Percentiles rank a stretch among this genome's conserved stretches.
Conservation (phyloP, 2,329 filamentous ascomycete species). For the Diaporthe amygdali region DNA sequence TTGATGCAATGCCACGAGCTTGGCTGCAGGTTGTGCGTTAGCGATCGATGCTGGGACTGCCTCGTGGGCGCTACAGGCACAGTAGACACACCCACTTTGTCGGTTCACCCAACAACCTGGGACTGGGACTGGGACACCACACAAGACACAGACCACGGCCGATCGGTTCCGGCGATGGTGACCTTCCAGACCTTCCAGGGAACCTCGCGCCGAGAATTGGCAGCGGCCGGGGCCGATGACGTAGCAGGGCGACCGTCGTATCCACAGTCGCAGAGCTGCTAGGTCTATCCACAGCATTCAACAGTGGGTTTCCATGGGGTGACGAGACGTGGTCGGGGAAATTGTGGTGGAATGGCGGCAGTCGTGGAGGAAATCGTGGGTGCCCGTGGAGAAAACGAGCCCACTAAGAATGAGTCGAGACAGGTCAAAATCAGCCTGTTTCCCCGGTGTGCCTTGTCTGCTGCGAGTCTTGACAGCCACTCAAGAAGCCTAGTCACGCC, state of each 20-base stretch:
- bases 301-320: conserved; percentile 14
- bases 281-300: background rate
- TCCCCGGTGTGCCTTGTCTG: background rate
- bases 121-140: too few relatives aligned
- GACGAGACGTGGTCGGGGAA: conserved; percentile 15
- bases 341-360: conserved; percentile 20
- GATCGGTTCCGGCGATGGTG: background rate
- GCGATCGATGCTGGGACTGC: conserved; percentile 6
- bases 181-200: background rate
- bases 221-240: conserved; percentile 13
- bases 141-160: background rate
- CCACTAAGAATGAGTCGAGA: conserved; percentile 7
- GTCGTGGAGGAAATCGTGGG: conserved; percentile 7
- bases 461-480: background rate
- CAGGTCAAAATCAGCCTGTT: background rate
- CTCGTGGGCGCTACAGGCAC: background rate
- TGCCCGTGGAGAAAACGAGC: conserved; percentile 7
- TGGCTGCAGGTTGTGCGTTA: conserved; percentile 11
- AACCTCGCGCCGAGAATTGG: conserved; percentile 1
- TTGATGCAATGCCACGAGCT: conserved; percentile 1
- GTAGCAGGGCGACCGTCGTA: background rate
- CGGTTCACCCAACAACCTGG: background rate
- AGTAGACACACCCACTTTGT: background rate
- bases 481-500: background rate
- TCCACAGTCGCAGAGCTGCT: conserved; percentile 4